Base-by-base conservation (phyloP, 164 flowering plant species). In the Magnolia officinalis region DNA sequence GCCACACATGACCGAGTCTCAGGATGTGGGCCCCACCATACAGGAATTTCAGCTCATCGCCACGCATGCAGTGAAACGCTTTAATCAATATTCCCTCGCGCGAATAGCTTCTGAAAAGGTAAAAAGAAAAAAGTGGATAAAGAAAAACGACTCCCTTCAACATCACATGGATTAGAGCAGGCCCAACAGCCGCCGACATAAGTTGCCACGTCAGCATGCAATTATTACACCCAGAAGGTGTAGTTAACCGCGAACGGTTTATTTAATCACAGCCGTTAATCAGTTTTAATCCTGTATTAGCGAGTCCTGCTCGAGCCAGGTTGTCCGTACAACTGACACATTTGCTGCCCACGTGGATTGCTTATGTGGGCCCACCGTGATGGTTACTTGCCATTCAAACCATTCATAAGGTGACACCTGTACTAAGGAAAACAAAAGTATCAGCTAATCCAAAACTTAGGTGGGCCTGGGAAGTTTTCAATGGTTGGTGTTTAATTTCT, bases 121-220 rank as follows among this genome's bases (percentile, higher is more conserved):
- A 8, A 55, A 55, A 11, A 8, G 9, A 55, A 13, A 11, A 55
- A 55, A 10, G 29, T 16, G 11, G 31, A 63, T 4, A 23, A 63
- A 61, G 13, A 63, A 73, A 61, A 31, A n/a, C 61, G 61, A 24
- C 49, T 72, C n/a, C 66, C 59, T 59, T 72, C 75, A 72, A 13
- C 75, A 26, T 72, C 75, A 37, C 45, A 72, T 55, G 50, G 24
- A 55, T 19, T 45, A 23, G 31, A 64, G 31, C 9, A 16, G 61
- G 11, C 19, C 18, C 49, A 45, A 18, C 75, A 73, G 75, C 75
- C 75, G 75, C 75, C 75, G 67, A 72, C 74, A 58, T 24, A 2
- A 2, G 23, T 24, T 45, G 29, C 75, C 75, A 73, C 75, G 67
- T 61, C 75, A 73, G 20, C 75, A 14, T 14, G 45, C 13, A 10